Evolutionary conservation across 768 basidiomycete genomes (phyloP).

Genomic region (Hypholoma sublateritium): DNA sequence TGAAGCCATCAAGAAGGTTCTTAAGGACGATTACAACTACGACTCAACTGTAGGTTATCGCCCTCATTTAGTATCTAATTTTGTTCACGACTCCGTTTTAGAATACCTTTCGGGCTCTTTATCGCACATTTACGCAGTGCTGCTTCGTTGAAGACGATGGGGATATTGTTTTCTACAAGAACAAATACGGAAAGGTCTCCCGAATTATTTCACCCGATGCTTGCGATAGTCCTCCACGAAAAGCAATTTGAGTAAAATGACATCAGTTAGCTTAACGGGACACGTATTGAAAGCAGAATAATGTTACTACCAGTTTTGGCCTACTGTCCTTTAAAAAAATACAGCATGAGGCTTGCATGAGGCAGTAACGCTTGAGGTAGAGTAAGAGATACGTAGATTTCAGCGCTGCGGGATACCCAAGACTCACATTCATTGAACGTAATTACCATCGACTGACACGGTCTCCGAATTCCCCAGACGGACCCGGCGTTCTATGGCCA

Average conservation of each 20-base stretch:
- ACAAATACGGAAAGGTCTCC: slow-evolving; percentile 42
- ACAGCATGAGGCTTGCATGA: too few relatives aligned
- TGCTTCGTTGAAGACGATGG: slow-evolving; percentile 65
- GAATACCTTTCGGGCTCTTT: slow-evolving; percentile 60
- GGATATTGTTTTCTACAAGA: slow-evolving; percentile 62
- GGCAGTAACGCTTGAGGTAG: too few relatives aligned
- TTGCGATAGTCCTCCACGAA: slow-evolving; percentile 15
- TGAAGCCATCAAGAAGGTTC: slow-evolving; percentile 48
- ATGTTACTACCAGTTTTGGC: too few relatives aligned
- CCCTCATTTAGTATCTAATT: background rate
- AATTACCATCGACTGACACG: too few relatives aligned
- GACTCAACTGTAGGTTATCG: slow-evolving; percentile 51
- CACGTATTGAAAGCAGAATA: too few relatives aligned
- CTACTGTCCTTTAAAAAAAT: too few relatives aligned
- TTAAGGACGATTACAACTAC: slow-evolving; percentile 60
- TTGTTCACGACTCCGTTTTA: slow-evolving; percentile 16
- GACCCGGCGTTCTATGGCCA: too few relatives aligned
- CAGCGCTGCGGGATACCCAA: too few relatives aligned
- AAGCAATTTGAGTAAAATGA: slow-evolving; percentile 13
- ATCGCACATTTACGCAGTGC: slow-evolving; percentile 60
- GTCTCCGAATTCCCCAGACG: too few relatives aligned
- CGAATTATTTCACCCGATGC: slow-evolving; percentile 31
- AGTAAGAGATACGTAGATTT: too few relatives aligned
- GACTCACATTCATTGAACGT: too few relatives aligned
- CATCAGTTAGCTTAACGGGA: too few relatives aligned